Percentiles rank a stretch among this genome's conserved stretches.
These are phyloP conservation scores for Zygotorulaspora sp. DNA, from an alignment of 805 yeast genomes.

Conservation along the genomic window DNA sequence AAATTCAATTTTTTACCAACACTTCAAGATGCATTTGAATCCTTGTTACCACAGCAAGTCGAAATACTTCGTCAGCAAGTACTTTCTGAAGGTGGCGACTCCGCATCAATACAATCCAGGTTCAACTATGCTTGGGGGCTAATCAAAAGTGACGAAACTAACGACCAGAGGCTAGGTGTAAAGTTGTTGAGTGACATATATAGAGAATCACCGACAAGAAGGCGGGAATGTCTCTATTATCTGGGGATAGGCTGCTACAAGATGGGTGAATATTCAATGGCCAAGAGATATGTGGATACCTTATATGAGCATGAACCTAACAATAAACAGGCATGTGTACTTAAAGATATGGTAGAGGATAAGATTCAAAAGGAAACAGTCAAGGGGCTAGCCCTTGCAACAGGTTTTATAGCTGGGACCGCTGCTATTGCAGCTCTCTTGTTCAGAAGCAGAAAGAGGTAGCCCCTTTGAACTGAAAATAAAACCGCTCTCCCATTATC, in stretches of 20 bases:
- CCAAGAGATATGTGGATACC: slow-evolving; percentile 79
- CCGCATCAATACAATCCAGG: slow-evolving; percentile 73
- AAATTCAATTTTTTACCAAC: slow-evolving; percentile 30
- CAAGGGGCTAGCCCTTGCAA: slow-evolving; percentile 80
- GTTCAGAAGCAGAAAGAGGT: slow-evolving; percentile 22
- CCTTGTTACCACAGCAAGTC: slow-evolving; percentile 70
- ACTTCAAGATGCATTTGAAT: slow-evolving; percentile 31
- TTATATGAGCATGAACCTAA: slow-evolving; percentile 77
- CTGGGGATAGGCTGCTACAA: slow-evolving; percentile 83
- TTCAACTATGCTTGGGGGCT: slow-evolving; percentile 98
- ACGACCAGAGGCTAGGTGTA: slow-evolving; percentile 75
- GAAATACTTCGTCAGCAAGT: slow-evolving; percentile 73
- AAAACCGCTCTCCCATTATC: no score
- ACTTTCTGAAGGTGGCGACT: slow-evolving; percentile 67
- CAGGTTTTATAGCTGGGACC: slow-evolving; percentile 82
- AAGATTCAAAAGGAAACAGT: slow-evolving; percentile 83
- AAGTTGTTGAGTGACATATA: slow-evolving; percentile 64
- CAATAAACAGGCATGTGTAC: slow-evolving; percentile 66
- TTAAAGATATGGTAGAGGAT: slow-evolving; percentile 76
- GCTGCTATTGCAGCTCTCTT: slow-evolving; percentile 47
- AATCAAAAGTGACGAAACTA: slow-evolving; percentile 59
- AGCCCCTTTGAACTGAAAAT: no score
- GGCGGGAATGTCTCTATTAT: slow-evolving; percentile 87
- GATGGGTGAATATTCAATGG: slow-evolving; percentile 79
- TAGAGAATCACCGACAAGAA: slow-evolving; percentile 71